Conservation (phyloP, 371 early-diverging fungal species). For the Rhizomucor pusillus region DNA sequence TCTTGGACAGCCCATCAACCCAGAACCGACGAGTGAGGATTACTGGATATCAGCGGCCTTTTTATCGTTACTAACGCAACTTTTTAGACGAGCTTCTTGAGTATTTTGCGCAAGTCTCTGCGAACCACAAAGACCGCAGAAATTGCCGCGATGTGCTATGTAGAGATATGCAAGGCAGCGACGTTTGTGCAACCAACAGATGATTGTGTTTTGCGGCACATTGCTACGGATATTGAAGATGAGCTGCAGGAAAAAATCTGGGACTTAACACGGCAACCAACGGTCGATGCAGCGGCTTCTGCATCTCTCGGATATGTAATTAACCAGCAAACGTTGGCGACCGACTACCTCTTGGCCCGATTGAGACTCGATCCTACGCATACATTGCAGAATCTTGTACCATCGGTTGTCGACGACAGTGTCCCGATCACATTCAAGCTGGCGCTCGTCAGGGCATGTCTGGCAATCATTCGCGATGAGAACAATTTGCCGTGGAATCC, state of each 20-base stretch:
- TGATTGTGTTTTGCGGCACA: conserved; percentile 58
- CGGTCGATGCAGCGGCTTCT: conserved; percentile 33
- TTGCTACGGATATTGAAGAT: conserved; percentile 71
- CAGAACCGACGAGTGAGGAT: conserved; percentile 37
- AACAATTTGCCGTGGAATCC: conserved; percentile 73
- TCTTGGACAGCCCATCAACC: conserved; percentile 31
- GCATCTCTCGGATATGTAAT: conserved; percentile 39
- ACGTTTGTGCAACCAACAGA: conserved; percentile 68
- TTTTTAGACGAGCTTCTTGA: conserved; percentile 60
- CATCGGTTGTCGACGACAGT: conserved; percentile 61
- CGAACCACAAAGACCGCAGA: conserved; percentile 62
- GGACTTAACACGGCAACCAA: conserved; percentile 51
- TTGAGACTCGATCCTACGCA: conserved; percentile 65
- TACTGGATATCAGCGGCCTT: neutral
- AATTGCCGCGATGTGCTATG: conserved; percentile 71
- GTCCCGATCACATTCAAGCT: conserved; percentile 66
- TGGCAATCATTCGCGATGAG: conserved; percentile 69
- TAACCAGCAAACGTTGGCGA: conserved; percentile 54
- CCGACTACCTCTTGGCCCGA: conserved; percentile 71
- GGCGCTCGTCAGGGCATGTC: conserved; percentile 73
- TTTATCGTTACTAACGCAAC: neutral
- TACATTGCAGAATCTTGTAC: conserved; percentile 59
- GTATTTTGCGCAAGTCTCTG: conserved; percentile 61
- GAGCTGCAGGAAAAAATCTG: conserved; percentile 74
- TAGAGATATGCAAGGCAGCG: conserved; percentile 77